These are phyloP conservation scores for Debaryomyces tyrocola DNA, from an alignment of 805 yeast genomes.

Conservation along the genomic window DNA sequence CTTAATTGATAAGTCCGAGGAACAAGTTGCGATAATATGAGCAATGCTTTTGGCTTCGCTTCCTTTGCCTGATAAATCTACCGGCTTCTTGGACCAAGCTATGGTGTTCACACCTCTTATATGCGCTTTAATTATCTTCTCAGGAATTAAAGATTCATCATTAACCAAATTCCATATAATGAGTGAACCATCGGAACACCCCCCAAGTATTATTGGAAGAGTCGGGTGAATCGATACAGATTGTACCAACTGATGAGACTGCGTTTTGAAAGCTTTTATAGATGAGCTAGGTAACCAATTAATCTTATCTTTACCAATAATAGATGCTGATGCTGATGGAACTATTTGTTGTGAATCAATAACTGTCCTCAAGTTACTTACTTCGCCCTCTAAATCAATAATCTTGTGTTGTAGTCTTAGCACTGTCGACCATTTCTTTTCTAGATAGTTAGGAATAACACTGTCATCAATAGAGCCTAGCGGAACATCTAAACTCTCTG, in stretches of 20 bases:
- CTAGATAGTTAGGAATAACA: slow-evolving; percentile 47
- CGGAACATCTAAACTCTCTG: slow-evolving; percentile 10
- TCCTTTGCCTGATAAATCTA: slow-evolving; percentile 24
- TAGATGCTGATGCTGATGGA: slow-evolving; percentile 1
- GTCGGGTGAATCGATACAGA: slow-evolving; percentile 71
- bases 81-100: slow-evolving; percentile 48
- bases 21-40: slow-evolving; percentile 48
- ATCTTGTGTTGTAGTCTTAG: slow-evolving; percentile 74
- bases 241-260: slow-evolving; percentile 55
- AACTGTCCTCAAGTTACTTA: slow-evolving; percentile 48
- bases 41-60: slow-evolving; percentile 10
- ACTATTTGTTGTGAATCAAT: slow-evolving; percentile 29
- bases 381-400: slow-evolving; percentile 65
- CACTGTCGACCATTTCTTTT: slow-evolving; percentile 87
- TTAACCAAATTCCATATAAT: slow-evolving; percentile 64
- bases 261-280: slow-evolving; percentile 50
- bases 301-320: slow-evolving; percentile 26
- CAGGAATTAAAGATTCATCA: slow-evolving; percentile 59
- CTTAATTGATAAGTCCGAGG: slow-evolving; percentile 58
- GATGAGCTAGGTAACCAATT: slow-evolving; percentile 65
- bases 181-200: slow-evolving; percentile 71
- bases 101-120: slow-evolving; percentile 64
- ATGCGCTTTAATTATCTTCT: slow-evolving; percentile 69
- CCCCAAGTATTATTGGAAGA: slow-evolving; percentile 64
- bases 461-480: slow-evolving; percentile 20